Base-by-base conservation (phyloP, 352 stramenopile genomes). In the Globisporangium splendens region DNA sequence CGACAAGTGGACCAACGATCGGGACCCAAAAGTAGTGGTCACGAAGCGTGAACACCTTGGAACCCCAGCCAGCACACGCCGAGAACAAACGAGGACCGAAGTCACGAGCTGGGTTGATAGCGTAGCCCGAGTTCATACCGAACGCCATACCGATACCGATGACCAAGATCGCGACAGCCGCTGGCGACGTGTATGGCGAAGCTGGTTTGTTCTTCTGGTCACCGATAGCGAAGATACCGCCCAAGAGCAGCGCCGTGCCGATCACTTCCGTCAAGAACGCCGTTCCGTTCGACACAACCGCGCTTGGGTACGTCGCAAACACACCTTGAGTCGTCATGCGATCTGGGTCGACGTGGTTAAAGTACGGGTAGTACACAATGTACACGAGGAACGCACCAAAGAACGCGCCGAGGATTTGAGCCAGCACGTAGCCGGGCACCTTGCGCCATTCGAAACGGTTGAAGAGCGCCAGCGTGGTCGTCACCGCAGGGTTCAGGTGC, bases 71-170 rank as follows among this genome's bases (percentile, higher is more conserved):
- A 54, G 73, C 75, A n/a, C 68, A 50, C 43, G 54, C 18, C 35
- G 74, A 68, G 46, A 85, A 71, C 44, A 84, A 31, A 22, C 74
- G 68, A 50, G 72, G 60, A 8, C 71, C 68, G 14, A 79, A 59
- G 33, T 79, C 68, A 12, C 70, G 68, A 12, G 71, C 71, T 10
- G 73, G 73, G 43, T 83, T 83, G 59, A 83, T 72, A 0, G 73
- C 71, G 51, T 86, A 84, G 49, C 82, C 77, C 8, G 81, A 79
- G 61, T 88, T 91, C 57, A 81, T 75, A 39, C 81, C 79, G 46
- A 91, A 89, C 8, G 75, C 72, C 73, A 89, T 91, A 47, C 82
- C 79, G 35, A 91, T 80, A 4, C 55, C 76, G 28, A 77, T 62
- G 24, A 90, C 63, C 14, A 89, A 60, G 28, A 83, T 43, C 20